Base-by-base conservation (phyloP, 2,329 filamentous ascomycete species). In the Fusarium praegraminearum region DNA sequence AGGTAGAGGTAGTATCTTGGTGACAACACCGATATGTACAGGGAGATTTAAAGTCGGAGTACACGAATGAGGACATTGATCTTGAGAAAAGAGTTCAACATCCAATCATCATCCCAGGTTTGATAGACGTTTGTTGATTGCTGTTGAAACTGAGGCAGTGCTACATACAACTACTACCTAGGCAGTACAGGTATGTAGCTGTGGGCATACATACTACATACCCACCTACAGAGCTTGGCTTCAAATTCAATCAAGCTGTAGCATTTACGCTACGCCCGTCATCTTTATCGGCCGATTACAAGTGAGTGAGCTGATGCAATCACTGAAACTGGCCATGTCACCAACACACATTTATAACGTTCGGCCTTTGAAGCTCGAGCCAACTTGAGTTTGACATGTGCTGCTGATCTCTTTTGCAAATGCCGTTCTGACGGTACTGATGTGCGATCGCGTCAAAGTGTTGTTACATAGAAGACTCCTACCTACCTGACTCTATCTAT, bases 101-200 rank as follows among this genome's bases (percentile, higher is more conserved):
- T 32, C 65, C 50, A 60, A 68, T 68, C 35, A 51, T 49, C 26
- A 28, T 12, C 44, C 26, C 11, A 13, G 26, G 3, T 8, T 30
- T 15, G 24, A 26, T 32, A 13, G 41, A 58, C 33, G 28, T 16
- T 41, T 38, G 15, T 49, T 43, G 35, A 45, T 22, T 54, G 18
- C 24, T 46, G n/a, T n/a, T 51, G 16, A 12, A 52, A 41, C 32
- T 22, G 49, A 41, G 61, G 61, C 50, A 43, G 63, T 67, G 63
- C 36, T 15, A 26, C 24, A 44, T 15, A 26, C 24, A 44, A 28
- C 60, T 26, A 53, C 28, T 30, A 12, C 28, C 28, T 12, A 30
- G 28, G 28, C 28, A 30, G 11, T 30, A 30, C 28, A 30, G 28
- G 11, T 30, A 30, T 30, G 10, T 28, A 45, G 26, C 16, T 22